phyloP scores from a whole-genome alignment of 192 early-diverging fungal species.

The Mycoemilia scoparia region DNA sequence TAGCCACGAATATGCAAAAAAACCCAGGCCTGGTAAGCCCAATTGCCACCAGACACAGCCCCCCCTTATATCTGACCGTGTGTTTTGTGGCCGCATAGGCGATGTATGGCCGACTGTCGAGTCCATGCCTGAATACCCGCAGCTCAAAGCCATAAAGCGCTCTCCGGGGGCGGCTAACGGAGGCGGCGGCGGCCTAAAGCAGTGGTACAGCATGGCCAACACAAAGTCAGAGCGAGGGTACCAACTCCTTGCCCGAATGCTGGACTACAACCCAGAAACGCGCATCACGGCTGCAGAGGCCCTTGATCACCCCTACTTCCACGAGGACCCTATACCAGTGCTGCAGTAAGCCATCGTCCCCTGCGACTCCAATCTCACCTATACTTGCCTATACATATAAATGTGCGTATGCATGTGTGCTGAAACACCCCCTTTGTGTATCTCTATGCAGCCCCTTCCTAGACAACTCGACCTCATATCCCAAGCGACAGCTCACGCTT shows the following conservation, averaged over 20 bases:
- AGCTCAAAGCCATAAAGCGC: slow-evolving; percentile 39
- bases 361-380: no score
- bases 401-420: no score
- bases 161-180: slow-evolving; percentile 31
- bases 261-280: slow-evolving; percentile 64
- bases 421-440: no score
- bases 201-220: slow-evolving; percentile 15
- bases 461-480: slow-evolving; percentile 25
- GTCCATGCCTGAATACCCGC: slow-evolving; percentile 46
- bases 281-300: slow-evolving; percentile 64
- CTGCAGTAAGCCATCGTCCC: no score
- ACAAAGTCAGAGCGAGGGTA: slow-evolving; percentile 39
- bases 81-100: no score
- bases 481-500: slow-evolving; percentile 22
- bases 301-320: slow-evolving; percentile 64
- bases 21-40: not conserved
- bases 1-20: no score
- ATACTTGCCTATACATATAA: no score
- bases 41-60: slow-evolving; percentile 14
- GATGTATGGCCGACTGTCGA: slow-evolving; percentile 61
- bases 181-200: slow-evolving; percentile 11
- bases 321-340: slow-evolving; percentile 35
- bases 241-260: slow-evolving; percentile 48
- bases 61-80: slow-evolving; percentile 28
- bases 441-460: no score